Percentiles rank a stretch among this genome's conserved stretches.
These are phyloP conservation scores for Saturnispora quitensis DNA, from an alignment of 805 yeast genomes.

Conservation along the genomic window DNA sequence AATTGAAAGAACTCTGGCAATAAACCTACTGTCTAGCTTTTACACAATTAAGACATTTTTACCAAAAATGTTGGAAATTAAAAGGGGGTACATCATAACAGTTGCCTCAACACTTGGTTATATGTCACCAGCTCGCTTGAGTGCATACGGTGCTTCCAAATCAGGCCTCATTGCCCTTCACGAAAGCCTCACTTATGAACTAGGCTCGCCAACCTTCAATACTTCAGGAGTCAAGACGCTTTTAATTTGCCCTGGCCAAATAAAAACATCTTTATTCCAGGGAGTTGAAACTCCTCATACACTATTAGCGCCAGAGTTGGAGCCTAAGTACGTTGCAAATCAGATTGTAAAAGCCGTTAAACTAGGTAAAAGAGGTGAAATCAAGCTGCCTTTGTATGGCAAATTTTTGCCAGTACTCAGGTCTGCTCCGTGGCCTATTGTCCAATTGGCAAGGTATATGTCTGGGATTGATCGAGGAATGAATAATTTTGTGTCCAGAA, in stretches of 20 bases:
- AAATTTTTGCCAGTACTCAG: constrained; percentile 64
- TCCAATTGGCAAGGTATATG: constrained; percentile 40
- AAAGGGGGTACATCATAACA: constrained; percentile 71
- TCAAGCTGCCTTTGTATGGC: constrained; percentile 70
- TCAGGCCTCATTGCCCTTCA: constrained; percentile 80
- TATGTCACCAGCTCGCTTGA: constrained; percentile 70
- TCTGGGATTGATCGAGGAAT: constrained; percentile 59
- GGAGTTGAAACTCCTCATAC: constrained; percentile 67
- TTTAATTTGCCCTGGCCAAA: constrained; percentile 81
- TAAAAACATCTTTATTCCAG: constrained; percentile 65
- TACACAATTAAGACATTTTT: constrained; percentile 61
- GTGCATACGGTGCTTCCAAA: constrained; percentile 85
- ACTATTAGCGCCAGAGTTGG: constrained; percentile 73
- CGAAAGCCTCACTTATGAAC: constrained; percentile 66
- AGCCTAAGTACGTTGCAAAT: constrained; percentile 56
- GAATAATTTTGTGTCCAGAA: constrained; percentile 24
- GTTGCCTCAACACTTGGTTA: constrained; percentile 81
- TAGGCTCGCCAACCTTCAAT: constrained; percentile 42
- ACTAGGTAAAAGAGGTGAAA: constrained; percentile 56
- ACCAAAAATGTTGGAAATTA: constrained; percentile 54
- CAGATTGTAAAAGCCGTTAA: constrained; percentile 47
- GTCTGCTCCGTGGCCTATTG: constrained; percentile 63
- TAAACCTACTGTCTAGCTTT: constrained; percentile 65
- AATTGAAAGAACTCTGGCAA: constrained; percentile 51
- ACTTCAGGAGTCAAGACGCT: constrained; percentile 57